Percentiles rank a stretch among this genome's conserved stretches.
Evolutionary conservation across 805 yeast species (phyloP).

Genomic region (Yamadazyma laniorum): DNA sequence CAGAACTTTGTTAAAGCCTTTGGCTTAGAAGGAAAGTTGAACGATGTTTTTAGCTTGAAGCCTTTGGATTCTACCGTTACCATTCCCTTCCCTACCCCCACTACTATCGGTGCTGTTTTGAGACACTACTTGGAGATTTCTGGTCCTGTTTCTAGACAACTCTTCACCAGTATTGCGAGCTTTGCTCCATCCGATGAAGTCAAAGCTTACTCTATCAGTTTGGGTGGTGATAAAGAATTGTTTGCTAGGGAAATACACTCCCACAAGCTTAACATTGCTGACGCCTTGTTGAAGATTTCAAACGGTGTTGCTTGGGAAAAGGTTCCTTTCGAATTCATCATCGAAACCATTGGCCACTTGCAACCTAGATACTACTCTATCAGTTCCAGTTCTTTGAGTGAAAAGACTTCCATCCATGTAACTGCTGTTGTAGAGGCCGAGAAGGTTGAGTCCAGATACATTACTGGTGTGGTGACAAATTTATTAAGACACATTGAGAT

Average conservation of each 20-base stretch:
- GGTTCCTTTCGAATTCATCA: conserved; percentile 80
- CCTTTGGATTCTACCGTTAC: conserved; percentile 68
- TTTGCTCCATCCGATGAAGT: conserved; percentile 73
- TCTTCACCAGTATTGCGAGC: conserved; percentile 65
- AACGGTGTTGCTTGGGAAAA: conserved; percentile 63
- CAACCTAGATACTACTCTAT: conserved; percentile 97
- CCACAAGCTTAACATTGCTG: conserved; percentile 70
- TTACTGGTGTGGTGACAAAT: conserved; percentile 90
- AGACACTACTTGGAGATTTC: conserved; percentile 87
- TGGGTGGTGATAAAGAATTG: conserved; percentile 65
- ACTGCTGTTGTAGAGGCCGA: conserved; percentile 91
- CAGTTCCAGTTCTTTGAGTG: conserved; percentile 81
- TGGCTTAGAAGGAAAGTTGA: conserved; percentile 51
- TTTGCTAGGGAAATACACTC: conserved; percentile 66
- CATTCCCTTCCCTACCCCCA: conserved; percentile 70
- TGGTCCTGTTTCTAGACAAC: conserved; percentile 92
- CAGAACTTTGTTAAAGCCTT: conserved; percentile 63
- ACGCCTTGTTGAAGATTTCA: conserved; percentile 63
- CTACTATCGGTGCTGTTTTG: conserved; percentile 83
- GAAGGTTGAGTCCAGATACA: conserved; percentile 25
- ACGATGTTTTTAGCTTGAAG: conserved; percentile 60
- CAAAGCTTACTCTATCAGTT: conserved; percentile 46
- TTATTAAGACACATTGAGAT: conserved; percentile 71
- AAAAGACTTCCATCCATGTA: conserved; percentile 71
- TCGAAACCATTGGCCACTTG: conserved; percentile 77